Percentiles rank a stretch among this genome's conserved stretches.
Evolutionary conservation across 805 yeast genomes (phyloP).

Genomic region (Candida verbasci): DNA sequence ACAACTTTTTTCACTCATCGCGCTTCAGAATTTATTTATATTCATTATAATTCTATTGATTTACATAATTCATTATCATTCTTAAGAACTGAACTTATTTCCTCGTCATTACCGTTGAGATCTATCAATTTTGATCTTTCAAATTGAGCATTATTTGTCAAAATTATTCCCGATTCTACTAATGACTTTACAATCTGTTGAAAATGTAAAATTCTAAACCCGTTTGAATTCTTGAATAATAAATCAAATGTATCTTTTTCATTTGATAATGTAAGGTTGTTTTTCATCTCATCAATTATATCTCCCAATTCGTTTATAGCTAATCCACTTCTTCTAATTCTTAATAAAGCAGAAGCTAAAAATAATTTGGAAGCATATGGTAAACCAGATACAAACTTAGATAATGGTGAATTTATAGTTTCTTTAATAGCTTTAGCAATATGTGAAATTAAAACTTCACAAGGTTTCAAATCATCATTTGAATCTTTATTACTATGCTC

Average conservation of each 20-base stretch:
- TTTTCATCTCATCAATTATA: slow-evolving; percentile 69
- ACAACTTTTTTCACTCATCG: slow-evolving; percentile 3
- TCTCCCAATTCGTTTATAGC: slow-evolving; percentile 75
- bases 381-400: slow-evolving; percentile 51
- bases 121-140: slow-evolving; percentile 65
- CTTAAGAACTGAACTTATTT: slow-evolving; percentile 55
- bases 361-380: slow-evolving; percentile 70
- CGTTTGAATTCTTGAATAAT: slow-evolving; percentile 22
- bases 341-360: slow-evolving; percentile 60
- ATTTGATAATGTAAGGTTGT: slow-evolving; percentile 39
- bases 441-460: slow-evolving; percentile 65
- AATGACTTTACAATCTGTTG: slow-evolving; percentile 61
- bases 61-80: slow-evolving; percentile 38
- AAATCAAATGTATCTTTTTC: slow-evolving; percentile 17
- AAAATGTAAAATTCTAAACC: slow-evolving; percentile 55
- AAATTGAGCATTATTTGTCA: slow-evolving; percentile 62
- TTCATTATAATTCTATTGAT: neutral
- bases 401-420: slow-evolving; percentile 70
- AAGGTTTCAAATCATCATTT: slow-evolving; percentile 29
- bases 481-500: slow-evolving; percentile 38
- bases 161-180: slow-evolving; percentile 72
- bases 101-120: slow-evolving; percentile 68
- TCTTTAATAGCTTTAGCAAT: slow-evolving; percentile 77
- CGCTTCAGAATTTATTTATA: neutral
- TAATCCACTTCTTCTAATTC: slow-evolving; percentile 61